Evolutionary conservation across 176 grass and related monocot species (phyloP).

Genomic region (Phoenix dactylifera): DNA sequence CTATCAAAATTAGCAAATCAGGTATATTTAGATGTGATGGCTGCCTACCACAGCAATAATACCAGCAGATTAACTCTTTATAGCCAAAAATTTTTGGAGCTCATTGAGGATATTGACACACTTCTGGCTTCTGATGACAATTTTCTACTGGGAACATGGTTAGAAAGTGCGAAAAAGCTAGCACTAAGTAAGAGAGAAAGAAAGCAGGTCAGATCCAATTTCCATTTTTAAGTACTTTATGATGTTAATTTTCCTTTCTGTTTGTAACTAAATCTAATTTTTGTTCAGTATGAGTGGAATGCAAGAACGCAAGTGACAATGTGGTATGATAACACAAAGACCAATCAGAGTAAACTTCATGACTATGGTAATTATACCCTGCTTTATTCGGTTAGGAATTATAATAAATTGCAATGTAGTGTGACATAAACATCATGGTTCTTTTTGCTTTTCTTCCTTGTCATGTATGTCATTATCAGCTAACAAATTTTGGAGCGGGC

Average conservation of each 20-base stretch:
- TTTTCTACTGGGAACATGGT: slow-evolving; percentile 89
- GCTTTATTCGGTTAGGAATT: slow-evolving; percentile 1
- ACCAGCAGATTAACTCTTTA: slow-evolving; percentile 31
- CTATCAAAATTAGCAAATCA: slow-evolving; percentile 92
- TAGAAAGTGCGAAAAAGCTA: slow-evolving; percentile 78
- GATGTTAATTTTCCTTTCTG: neutral
- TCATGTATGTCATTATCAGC: slow-evolving; percentile 21
- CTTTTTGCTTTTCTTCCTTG: neutral
- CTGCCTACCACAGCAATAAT: slow-evolving; percentile 54
- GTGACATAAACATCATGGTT: slow-evolving; percentile 6
- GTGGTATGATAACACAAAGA: slow-evolving; percentile 90
- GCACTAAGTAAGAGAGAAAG: slow-evolving; percentile 37
- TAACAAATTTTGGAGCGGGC: slow-evolving; percentile 93
- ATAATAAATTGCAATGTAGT: neutral
- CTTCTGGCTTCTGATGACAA: slow-evolving; percentile 78
- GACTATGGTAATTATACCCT: slow-evolving; percentile 63
- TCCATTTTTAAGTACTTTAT: slow-evolving; percentile 9
- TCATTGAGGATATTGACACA: slow-evolving; percentile 69
- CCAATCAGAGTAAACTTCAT: slow-evolving; percentile 76
- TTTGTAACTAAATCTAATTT: neutral
- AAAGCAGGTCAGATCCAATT: slow-evolving; percentile 44
- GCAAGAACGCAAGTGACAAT: slow-evolving; percentile 96
- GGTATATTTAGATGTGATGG: slow-evolving; percentile 59
- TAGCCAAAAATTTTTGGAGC: slow-evolving; percentile 61
- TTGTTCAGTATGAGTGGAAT: slow-evolving; percentile 83